A percentile compares a stretch with the other conserved stretches of the same genome.
Conservation (phyloP, 202 grass and related monocot species). For the Zizania palustris region DNA sequence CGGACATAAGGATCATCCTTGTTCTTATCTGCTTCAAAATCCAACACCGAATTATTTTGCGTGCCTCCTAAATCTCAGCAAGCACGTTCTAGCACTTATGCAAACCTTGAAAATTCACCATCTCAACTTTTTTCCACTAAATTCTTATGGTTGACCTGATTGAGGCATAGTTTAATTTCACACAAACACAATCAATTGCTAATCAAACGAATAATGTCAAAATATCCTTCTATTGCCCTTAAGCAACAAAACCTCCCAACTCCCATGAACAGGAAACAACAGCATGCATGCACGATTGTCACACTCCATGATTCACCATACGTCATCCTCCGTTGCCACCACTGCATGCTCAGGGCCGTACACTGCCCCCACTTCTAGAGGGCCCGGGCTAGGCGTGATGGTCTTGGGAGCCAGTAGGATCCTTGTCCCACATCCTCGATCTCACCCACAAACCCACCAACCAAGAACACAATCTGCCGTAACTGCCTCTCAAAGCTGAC, state of each 20-base stretch:
- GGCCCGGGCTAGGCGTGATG: too few relatives aligned
- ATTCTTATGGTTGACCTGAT: conserved; percentile 23
- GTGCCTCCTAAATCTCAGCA: conserved; percentile 1
- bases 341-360: neutral
- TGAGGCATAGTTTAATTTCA: neutral
- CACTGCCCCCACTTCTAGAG: conserved; percentile 9
- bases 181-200: neutral
- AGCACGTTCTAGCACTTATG: neutral
- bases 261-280: neutral
- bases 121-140: neutral
- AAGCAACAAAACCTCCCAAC: neutral
- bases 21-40: conserved; percentile 24
- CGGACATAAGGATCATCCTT: neutral
- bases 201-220: neutral
- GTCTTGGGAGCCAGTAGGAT: conserved; percentile 46
- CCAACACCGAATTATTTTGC: conserved; percentile 2
- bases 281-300: neutral
- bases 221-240: neutral
- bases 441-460: conserved; percentile 7
- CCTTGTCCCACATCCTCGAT: conserved; percentile 68
- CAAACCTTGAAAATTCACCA: conserved; percentile 1
- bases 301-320: conserved; percentile 40
- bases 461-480: neutral
- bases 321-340: neutral
- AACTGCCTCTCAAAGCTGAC: conserved; percentile 20